Conservation (phyloP, 2,329 filamentous ascomycete species). For the Phaeophleospora eucalypticola region DNA sequence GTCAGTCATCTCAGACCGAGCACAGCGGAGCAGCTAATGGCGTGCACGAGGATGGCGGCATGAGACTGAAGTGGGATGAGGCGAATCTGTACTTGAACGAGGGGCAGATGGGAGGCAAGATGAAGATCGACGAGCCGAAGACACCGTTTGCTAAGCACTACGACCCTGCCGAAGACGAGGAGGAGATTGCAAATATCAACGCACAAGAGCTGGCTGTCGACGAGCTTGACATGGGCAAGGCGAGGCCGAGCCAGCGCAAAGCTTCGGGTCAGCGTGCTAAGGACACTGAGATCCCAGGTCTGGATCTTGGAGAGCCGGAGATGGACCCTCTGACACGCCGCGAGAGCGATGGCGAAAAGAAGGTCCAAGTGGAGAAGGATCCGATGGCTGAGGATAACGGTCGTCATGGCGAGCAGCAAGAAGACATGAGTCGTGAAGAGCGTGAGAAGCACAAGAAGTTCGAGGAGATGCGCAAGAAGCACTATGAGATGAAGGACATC, state of each 20-base stretch:
- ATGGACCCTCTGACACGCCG: slow-evolving; percentile 37
- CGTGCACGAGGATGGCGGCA: slow-evolving; percentile 56
- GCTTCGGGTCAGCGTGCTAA: slow-evolving; percentile 28
- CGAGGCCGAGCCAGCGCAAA: slow-evolving; percentile 34
- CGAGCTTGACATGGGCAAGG: slow-evolving; percentile 57
- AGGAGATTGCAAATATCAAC: slow-evolving; percentile 64
- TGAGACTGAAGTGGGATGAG: slow-evolving; percentile 95
- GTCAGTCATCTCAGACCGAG: slow-evolving; percentile 54
- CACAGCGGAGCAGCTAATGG: slow-evolving; percentile 10
- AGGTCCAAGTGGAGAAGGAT: slow-evolving; percentile 70
- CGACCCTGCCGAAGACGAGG: slow-evolving; percentile 82
- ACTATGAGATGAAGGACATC: slow-evolving; percentile 98
- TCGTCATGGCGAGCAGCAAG: slow-evolving; percentile 58
- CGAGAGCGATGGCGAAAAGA: slow-evolving; percentile 58
- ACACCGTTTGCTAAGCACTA: slow-evolving; percentile 93
- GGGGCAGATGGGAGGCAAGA: slow-evolving; percentile 88
- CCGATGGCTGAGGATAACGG: slow-evolving; percentile 39
- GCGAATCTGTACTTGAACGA: slow-evolving; percentile 96
- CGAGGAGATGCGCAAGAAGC: slow-evolving; percentile 86
- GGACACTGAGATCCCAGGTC: slow-evolving; percentile 81
- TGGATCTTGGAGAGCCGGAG: slow-evolving; percentile 91
- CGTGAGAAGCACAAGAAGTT: slow-evolving; percentile 88
- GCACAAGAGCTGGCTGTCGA: slow-evolving; percentile 66
- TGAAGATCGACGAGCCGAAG: slow-evolving; percentile 99
- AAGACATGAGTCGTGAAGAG: slow-evolving; percentile 61